Conservation (phyloP, 345 rosid species). For the Capsella bursapastoris region DNA sequence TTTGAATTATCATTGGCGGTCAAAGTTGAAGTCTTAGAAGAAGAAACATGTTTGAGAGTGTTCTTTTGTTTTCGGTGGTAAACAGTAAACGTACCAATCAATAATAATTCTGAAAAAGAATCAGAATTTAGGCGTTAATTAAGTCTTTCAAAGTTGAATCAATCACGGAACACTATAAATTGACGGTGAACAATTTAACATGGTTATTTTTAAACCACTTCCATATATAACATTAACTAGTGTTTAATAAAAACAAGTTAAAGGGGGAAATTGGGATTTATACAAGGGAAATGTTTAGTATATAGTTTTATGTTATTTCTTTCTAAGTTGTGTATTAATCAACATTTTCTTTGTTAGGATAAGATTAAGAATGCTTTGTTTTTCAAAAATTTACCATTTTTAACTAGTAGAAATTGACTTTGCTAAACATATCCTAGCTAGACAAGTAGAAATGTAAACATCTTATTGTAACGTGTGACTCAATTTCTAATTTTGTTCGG, state of each 20-base stretch:
- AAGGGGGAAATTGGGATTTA: background rate
- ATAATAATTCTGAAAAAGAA: background rate
- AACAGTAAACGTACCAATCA: slow-evolving; percentile 24
- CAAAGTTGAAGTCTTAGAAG: slow-evolving; percentile 4
- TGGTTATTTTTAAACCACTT: background rate
- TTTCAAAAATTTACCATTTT: background rate
- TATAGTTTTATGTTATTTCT: background rate
- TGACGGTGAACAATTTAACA: background rate
- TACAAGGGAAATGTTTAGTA: background rate
- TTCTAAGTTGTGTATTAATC: background rate
- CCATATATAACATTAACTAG: background rate
- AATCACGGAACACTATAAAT: slow-evolving; percentile 27
- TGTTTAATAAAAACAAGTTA: no score
- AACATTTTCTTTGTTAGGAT: no score
- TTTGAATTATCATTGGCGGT: background rate
- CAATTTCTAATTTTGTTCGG: background rate
- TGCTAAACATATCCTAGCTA: background rate
- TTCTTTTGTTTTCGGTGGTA: background rate
- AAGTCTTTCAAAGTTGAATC: background rate
- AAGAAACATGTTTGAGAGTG: background rate
- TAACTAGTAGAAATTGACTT: background rate
- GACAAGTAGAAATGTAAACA: background rate
- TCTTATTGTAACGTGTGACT: background rate
- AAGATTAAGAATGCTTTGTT: background rate
- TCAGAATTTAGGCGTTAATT: slow-evolving; percentile 4